phyloP scores from a whole-genome alignment of 2,329 filamentous ascomycete species.

The Pseudogymnoascus sp. region DNA sequence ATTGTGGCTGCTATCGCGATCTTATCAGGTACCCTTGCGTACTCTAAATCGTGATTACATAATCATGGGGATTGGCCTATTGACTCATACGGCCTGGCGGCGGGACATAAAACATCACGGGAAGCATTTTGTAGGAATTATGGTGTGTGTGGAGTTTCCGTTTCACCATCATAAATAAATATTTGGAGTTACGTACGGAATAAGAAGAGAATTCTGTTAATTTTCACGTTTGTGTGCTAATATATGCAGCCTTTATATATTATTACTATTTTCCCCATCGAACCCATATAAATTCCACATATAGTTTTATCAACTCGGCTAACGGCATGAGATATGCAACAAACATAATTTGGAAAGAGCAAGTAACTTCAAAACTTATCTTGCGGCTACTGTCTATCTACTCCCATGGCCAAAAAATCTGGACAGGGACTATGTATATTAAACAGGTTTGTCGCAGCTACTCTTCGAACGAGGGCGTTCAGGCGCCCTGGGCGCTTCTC shows the following conservation, averaged over 20 bases:
- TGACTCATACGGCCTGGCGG: background rate
- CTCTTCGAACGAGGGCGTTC: background rate
- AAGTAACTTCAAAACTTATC: background rate
- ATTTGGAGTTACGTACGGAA: background rate
- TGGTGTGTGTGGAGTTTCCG: background rate
- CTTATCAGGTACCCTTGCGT: slow-evolving; percentile 2
- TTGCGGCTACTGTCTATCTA: background rate
- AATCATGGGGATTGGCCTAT: background rate
- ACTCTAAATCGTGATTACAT: background rate
- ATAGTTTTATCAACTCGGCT: background rate
- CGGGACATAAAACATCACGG: background rate
- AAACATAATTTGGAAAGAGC: background rate
- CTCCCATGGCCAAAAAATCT: background rate
- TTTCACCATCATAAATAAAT: background rate
- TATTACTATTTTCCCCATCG: background rate
- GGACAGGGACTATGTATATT: background rate
- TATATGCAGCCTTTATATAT: background rate
- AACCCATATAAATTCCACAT: background rate
- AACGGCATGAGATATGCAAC: background rate
- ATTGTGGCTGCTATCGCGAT: slow-evolving; percentile 3
- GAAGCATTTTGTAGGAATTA: background rate
- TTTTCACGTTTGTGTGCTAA: background rate
- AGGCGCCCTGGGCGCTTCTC: background rate
- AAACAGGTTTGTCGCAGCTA: background rate
- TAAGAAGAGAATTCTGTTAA: background rate